These are phyloP conservation scores for Saccharomycopsis oosterbeekiorum DNA, from an alignment of 805 yeast genomes.

Conservation along the genomic window DNA sequence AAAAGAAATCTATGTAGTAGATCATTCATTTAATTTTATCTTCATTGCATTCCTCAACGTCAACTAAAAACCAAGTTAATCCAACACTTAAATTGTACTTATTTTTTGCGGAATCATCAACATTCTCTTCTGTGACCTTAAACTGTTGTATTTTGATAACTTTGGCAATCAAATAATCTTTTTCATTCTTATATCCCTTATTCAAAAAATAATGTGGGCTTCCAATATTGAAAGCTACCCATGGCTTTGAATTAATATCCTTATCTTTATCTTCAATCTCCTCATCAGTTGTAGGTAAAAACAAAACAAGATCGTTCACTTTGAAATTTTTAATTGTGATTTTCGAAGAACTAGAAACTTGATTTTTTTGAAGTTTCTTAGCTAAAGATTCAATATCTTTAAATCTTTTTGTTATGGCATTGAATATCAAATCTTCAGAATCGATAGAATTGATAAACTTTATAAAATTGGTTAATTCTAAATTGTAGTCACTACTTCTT, in stretches of 20 bases:
- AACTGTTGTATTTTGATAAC: conserved; percentile 48
- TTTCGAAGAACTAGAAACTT: conserved; percentile 39
- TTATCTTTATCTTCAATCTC: conserved; percentile 15
- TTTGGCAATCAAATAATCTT: conserved; percentile 81
- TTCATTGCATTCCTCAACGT: conserved; percentile 30
- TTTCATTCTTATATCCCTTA: conserved; percentile 23
- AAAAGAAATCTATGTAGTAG: too few relatives aligned
- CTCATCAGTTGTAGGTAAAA: conserved; percentile 61
- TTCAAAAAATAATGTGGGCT: conserved; percentile 72
- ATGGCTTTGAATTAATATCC: conserved; percentile 37
- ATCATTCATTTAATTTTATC: not conserved
- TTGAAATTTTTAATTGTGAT: conserved; percentile 61
- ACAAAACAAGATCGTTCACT: conserved; percentile 69
- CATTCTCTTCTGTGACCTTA: conserved; percentile 37
- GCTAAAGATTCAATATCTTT: conserved; percentile 87
- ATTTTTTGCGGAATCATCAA: conserved; percentile 33
- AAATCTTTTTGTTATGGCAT: conserved; percentile 60
- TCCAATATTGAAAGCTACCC: conserved; percentile 94
- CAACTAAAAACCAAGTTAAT: conserved; percentile 52
- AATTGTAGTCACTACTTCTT: not conserved
- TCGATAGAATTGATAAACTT: not conserved
- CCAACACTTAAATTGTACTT: conserved; percentile 62
- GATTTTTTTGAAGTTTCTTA: conserved; percentile 70
- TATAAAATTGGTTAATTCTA: not conserved
- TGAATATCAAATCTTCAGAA: conserved; percentile 24